phyloP scores from a whole-genome alignment of 371 early-diverging fungal genomes.

The Amoeboaphelidium protococcarum region DNA sequence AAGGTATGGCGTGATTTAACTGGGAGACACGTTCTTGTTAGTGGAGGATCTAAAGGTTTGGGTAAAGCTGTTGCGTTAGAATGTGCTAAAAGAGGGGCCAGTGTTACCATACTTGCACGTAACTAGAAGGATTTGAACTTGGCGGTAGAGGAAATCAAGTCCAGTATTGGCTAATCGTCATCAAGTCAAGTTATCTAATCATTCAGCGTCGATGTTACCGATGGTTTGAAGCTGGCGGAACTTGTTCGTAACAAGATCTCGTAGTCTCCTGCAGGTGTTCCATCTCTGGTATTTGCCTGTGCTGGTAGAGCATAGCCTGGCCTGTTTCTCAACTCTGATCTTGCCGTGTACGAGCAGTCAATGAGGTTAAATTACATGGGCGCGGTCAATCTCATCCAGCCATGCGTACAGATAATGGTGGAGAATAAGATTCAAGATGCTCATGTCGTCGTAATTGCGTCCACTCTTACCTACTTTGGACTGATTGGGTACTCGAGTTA shows the following conservation, averaged over 20 bases:
- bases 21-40: conserved; percentile 41
- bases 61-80: conserved; percentile 53
- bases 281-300: conserved; percentile 39
- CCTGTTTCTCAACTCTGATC: conserved; percentile 32
- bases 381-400: conserved; percentile 39
- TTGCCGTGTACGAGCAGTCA: conserved; percentile 26
- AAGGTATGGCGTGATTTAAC: no score
- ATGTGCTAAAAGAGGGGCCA: conserved; percentile 41
- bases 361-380: conserved; percentile 59
- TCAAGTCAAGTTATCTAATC: conserved; percentile 4
- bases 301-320: conserved; percentile 48
- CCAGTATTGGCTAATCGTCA: conserved; percentile 8
- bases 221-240: conserved; percentile 6
- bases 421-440: conserved; percentile 27
- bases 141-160: conserved; percentile 27
- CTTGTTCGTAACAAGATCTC: conserved; percentile 18
- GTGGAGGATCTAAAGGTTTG: conserved; percentile 80
- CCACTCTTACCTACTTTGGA: conserved; percentile 29
- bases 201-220: conserved; percentile 4
- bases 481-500: conserved; percentile 62
- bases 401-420: conserved; percentile 33
- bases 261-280: conserved; percentile 16
- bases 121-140: conserved; percentile 22
- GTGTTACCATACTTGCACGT: conserved; percentile 70
- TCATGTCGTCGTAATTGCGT: conserved; percentile 42